phyloP scores from a whole-genome alignment of 1,284 basidiomycete genomes.

The Exsudoporus floridanus region DNA sequence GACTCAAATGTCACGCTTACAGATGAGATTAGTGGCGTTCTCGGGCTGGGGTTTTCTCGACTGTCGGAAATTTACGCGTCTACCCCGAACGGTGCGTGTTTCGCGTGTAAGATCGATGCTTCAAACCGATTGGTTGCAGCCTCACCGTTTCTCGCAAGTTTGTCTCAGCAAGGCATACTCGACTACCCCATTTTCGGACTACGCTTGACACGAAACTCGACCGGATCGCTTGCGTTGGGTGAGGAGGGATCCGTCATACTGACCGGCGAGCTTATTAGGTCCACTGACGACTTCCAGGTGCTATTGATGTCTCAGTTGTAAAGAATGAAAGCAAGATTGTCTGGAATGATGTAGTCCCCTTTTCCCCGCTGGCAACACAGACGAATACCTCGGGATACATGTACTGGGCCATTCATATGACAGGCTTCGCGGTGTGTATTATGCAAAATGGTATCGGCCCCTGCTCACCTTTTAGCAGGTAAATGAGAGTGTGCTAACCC shows the following conservation, averaged over 20 bases:
- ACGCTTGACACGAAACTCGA: constrained; percentile 55
- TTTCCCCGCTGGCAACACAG: constrained; percentile 58
- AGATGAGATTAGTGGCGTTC: constrained; percentile 64
- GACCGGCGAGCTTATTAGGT: constrained; percentile 3
- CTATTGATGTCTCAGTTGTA: constrained; percentile 68
- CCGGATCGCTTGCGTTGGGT: constrained; percentile 68
- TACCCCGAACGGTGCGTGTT: constrained; percentile 51
- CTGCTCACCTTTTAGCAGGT: constrained; percentile 43
- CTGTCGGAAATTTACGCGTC: constrained; percentile 57
- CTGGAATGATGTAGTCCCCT: constrained; percentile 74
- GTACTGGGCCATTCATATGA: constrained; percentile 75
- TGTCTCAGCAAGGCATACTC: constrained; percentile 61
- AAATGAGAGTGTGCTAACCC: constrained; percentile 55
- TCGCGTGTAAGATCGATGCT: neutral
- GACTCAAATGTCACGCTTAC: constrained; percentile 60
- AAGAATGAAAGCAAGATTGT: constrained; percentile 55
- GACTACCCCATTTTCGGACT: constrained; percentile 75
- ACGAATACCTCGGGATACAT: constrained; percentile 70
- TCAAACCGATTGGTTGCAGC: constrained; percentile 39
- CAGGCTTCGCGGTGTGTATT: constrained; percentile 51
- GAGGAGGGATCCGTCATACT: constrained; percentile 8
- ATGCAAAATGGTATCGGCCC: neutral
- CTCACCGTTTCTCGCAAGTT: constrained; percentile 60
- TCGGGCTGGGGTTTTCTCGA: constrained; percentile 74
- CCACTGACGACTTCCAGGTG: constrained; percentile 45